Evolutionary conservation across 306 rosid genomes (phyloP), one percentile per base, ranked within the genome.

Genomic region (Rosa multiflora): DNA sequence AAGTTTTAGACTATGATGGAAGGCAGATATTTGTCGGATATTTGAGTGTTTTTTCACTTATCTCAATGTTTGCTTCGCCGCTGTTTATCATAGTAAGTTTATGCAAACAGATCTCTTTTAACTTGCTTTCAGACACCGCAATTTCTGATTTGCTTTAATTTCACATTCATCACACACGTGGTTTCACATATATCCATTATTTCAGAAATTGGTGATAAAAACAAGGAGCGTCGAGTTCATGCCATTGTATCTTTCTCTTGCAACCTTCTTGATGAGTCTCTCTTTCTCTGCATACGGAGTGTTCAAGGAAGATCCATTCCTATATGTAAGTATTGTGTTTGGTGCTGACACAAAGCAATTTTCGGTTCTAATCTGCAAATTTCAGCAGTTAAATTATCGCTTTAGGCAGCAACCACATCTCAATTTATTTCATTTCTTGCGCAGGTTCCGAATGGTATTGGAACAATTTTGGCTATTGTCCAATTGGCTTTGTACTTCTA

Each of bases 31-130:
- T 86, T 11, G 81, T 83, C 4, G 87, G 87, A 15, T 75, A 44
- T 32, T 51, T 86, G 77, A 80, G 89, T 72, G 74, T 83, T 56
- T 79, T 72, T 68, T 77, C 89, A 2, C 87, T 86, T 32, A 80
- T 81, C 73, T 78, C 85, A 66, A 86, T 86, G 89, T 83, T 83
- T 75, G 89, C 87, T 71, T 83, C 87, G 5, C 89, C 87, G 3
- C 67, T 86, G 59, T 78, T 83, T 35, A 59, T 86, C 70, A 86
- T 86, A 63, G 89, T 83, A 78, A 75, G 87, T 86, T 70, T 35
- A 21, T 29, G 15, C 0, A 12, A 67, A n/a, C 5, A 76, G 7
- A 17, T 48, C 18, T 47, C 35, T 12, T 67, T 21, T 4, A 0
- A 59, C 44, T 32, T 4, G 2, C 8, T 55, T 73, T 44, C 42